These are phyloP conservation scores for Boletus patriciae DNA, from an alignment of 768 basidiomycete genomes.

Conservation along the genomic window DNA sequence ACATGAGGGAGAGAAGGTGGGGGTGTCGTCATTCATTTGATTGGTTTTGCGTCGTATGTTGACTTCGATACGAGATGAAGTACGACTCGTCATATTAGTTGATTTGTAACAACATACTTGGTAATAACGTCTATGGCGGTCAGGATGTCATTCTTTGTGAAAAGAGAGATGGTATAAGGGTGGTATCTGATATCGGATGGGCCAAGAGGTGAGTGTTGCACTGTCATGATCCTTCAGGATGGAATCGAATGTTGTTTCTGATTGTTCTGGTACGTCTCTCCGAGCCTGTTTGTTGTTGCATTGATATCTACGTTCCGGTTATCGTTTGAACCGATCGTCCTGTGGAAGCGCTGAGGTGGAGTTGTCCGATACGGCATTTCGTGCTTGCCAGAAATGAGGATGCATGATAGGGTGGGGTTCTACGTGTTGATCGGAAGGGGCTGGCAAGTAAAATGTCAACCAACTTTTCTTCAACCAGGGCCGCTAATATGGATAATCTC, in stretches of 20 bases:
- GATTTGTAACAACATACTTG: slow-evolving; percentile 12
- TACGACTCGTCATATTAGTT: not conserved
- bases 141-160: slow-evolving; percentile 48
- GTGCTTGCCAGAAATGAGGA: not conserved
- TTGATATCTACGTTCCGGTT: not conserved
- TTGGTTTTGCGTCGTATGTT: not conserved
- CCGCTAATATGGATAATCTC: too few species aligned
- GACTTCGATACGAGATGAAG: not conserved
- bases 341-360: not conserved
- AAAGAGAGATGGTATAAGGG: slow-evolving; percentile 36
- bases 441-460: not conserved
- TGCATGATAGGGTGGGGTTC: not conserved
- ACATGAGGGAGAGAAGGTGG: not conserved
- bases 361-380: not conserved
- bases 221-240: slow-evolving; percentile 16
- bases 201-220: slow-evolving; percentile 2
- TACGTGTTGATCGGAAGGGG: not conserved
- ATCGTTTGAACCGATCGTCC: not conserved
- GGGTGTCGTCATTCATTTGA: not conserved
- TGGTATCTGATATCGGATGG: slow-evolving; percentile 17
- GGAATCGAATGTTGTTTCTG: slow-evolving; percentile 1
- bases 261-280: not conserved
- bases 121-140: slow-evolving; percentile 28
- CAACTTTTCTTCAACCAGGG: too few species aligned
- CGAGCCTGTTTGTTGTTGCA: not conserved